These are phyloP conservation scores for Oropetium thomaeum DNA, from an alignment of 176 grass and related monocot genomes.

Conservation along the genomic window DNA sequence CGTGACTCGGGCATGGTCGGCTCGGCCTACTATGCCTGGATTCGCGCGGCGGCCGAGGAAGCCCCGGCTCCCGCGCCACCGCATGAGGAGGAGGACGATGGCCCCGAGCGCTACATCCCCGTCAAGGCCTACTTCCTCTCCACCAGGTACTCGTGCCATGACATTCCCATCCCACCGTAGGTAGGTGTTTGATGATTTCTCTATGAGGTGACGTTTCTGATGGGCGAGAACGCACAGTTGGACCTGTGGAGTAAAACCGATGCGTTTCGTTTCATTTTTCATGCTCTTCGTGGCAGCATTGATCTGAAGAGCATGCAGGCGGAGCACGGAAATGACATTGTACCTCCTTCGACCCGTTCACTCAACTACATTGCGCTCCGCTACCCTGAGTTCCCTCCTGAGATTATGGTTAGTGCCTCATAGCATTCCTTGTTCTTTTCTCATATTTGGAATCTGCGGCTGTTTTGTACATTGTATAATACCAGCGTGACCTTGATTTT, in stretches of 20 bases:
- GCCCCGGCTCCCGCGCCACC: slow-evolving; percentile 24
- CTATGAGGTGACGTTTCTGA: neutral
- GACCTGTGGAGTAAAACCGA: neutral
- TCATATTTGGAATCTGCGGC: too few species aligned
- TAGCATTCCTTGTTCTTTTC: neutral
- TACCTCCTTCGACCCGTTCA: slow-evolving; percentile 71
- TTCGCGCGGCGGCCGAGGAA: slow-evolving; percentile 40
- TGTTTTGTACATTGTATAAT: too few species aligned
- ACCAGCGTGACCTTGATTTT: too few species aligned
- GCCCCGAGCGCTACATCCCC: slow-evolving; percentile 59
- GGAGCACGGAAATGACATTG: slow-evolving; percentile 55
- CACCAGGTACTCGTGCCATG: slow-evolving; percentile 49
- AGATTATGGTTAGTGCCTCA: slow-evolving; percentile 58
- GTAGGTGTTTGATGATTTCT: slow-evolving; percentile 35
- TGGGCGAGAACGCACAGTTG: neutral
- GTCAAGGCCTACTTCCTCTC: slow-evolving; percentile 95
- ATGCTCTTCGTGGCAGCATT: slow-evolving; percentile 54
- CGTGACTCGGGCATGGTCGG: slow-evolving; percentile 29
- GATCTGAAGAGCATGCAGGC: slow-evolving; percentile 86
- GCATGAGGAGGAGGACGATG: slow-evolving; percentile 52
- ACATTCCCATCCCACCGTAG: too few species aligned
- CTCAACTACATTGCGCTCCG: slow-evolving; percentile 77
- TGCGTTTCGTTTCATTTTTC: slow-evolving; percentile 7
- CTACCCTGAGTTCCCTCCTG: slow-evolving; percentile 66
- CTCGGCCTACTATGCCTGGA: slow-evolving; percentile 46